Evolutionary conservation across 2,329 filamentous ascomycete species (phyloP).

Genomic region (Purpureocillium lavendulum): DNA sequence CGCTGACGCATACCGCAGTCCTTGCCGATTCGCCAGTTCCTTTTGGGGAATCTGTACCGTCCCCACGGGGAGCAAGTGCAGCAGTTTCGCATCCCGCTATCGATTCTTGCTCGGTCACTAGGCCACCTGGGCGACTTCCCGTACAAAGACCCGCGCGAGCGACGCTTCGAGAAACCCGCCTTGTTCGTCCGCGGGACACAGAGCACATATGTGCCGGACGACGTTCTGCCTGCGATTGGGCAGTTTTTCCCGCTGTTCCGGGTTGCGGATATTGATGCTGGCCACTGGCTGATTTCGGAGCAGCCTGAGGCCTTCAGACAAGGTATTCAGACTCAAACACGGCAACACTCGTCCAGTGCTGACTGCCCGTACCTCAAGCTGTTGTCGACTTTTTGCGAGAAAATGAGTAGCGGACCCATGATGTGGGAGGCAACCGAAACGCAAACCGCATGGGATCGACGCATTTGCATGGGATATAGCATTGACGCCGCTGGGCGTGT

Average conservation of each 20-base stretch:
- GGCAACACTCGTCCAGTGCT: background rate
- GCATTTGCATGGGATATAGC: too few species aligned
- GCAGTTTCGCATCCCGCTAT: conserved; percentile 73
- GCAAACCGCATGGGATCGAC: too few species aligned
- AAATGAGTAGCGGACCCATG: conserved; percentile 29
- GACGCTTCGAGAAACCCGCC: conserved; percentile 66
- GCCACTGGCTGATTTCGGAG: conserved; percentile 88
- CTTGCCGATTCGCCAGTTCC: conserved; percentile 76
- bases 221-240: conserved; percentile 69
- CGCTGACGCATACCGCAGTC: conserved; percentile 26
- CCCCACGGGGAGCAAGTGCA: conserved; percentile 41
- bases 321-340: conserved; percentile 36
- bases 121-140: conserved; percentile 83
- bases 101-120: conserved; percentile 58
- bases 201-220: conserved; percentile 74
- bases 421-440: too few species aligned
- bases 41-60: conserved; percentile 75
- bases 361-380: conserved; percentile 28
- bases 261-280: conserved; percentile 65
- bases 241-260: conserved; percentile 74
- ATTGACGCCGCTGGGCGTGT: too few species aligned
- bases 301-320: conserved; percentile 69
- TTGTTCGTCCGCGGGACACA: conserved; percentile 72
- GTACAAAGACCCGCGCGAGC: conserved; percentile 61
- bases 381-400: conserved; percentile 54